phyloP scores from a whole-genome alignment of 108 stramenopile genomes.

The Discostella stelligeroides region DNA sequence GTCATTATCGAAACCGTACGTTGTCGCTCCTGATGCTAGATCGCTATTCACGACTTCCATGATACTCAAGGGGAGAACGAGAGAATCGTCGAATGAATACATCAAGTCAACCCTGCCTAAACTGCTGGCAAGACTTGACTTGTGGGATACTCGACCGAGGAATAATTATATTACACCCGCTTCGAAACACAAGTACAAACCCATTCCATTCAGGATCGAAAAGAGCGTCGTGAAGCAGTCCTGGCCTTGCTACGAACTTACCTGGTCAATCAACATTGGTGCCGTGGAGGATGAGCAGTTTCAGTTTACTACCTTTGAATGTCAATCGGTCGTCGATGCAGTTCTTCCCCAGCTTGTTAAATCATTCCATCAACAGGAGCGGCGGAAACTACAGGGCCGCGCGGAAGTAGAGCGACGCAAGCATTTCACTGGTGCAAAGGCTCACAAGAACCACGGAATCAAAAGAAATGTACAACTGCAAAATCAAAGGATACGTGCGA shows the following conservation, averaged over 20 bases:
- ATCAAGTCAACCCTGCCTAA: constrained; percentile 52
- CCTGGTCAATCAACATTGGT: constrained; percentile 64
- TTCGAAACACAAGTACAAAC: constrained; percentile 39
- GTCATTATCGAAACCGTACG: constrained; percentile 33
- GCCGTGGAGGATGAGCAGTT: constrained; percentile 22
- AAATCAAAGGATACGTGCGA: not conserved
- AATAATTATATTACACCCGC: constrained; percentile 32
- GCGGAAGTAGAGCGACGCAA: constrained; percentile 58
- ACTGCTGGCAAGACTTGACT: constrained; percentile 60
- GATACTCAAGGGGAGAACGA: constrained; percentile 64
- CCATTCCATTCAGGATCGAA: constrained; percentile 54
- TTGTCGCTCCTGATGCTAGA: constrained; percentile 37
- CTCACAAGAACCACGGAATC: not conserved
- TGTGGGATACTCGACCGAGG: constrained; percentile 42
- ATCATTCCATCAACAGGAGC: constrained; percentile 46
- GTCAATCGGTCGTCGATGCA: constrained; percentile 46
- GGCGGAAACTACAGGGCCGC: constrained; percentile 53
- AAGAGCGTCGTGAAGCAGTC: constrained; percentile 47
- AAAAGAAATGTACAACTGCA: not conserved
- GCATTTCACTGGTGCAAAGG: constrained; percentile 47
- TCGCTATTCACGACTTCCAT: constrained; percentile 46
- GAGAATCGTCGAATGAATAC: constrained; percentile 56
- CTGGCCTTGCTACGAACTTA: constrained; percentile 55
- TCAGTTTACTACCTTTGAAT: constrained; percentile 70
- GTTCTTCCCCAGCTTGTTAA: constrained; percentile 56